Evolutionary conservation across 1,139 yeast species (phyloP).

Genomic region (Yamadazyma taylorii): DNA sequence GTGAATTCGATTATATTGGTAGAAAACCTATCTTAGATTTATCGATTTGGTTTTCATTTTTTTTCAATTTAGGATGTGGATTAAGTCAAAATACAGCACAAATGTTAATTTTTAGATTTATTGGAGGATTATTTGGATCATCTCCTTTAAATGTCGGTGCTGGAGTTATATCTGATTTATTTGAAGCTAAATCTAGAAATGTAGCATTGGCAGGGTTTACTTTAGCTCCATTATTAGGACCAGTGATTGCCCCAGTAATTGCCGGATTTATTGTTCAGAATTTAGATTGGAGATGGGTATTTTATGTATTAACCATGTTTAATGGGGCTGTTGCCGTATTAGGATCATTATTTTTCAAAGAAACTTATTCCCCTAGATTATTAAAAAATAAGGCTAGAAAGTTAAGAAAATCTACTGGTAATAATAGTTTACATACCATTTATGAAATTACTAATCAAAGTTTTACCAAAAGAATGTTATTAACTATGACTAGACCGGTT

Average conservation of each 20-base stretch:
- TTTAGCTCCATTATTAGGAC: slow-evolving; percentile 54
- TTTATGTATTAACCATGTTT: slow-evolving; percentile 42
- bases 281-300: slow-evolving; percentile 46
- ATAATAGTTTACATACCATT: slow-evolving; percentile 40
- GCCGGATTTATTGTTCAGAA: slow-evolving; percentile 56
- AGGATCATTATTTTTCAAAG: slow-evolving; percentile 37
- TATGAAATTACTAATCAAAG: slow-evolving; percentile 43
- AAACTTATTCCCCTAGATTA: slow-evolving; percentile 43
- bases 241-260: slow-evolving; percentile 59
- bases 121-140: slow-evolving; percentile 43
- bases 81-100: slow-evolving; percentile 39
- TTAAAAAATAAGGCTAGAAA: slow-evolving; percentile 31
- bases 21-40: slow-evolving; percentile 40
- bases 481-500: slow-evolving; percentile 41
- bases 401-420: slow-evolving; percentile 38
- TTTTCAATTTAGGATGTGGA: slow-evolving; percentile 44
- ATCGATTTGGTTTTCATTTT: slow-evolving; percentile 36
- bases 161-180: slow-evolving; percentile 41
- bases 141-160: slow-evolving; percentile 47
- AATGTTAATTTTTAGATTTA: slow-evolving; percentile 40
- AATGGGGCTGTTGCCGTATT: slow-evolving; percentile 39
- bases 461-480: slow-evolving; percentile 27
- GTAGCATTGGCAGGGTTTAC: slow-evolving; percentile 44
- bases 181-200: slow-evolving; percentile 38
- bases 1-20: slow-evolving; percentile 44